phyloP scores from a whole-genome alignment of 257 asterid species.

The Capsicum pubescens region DNA sequence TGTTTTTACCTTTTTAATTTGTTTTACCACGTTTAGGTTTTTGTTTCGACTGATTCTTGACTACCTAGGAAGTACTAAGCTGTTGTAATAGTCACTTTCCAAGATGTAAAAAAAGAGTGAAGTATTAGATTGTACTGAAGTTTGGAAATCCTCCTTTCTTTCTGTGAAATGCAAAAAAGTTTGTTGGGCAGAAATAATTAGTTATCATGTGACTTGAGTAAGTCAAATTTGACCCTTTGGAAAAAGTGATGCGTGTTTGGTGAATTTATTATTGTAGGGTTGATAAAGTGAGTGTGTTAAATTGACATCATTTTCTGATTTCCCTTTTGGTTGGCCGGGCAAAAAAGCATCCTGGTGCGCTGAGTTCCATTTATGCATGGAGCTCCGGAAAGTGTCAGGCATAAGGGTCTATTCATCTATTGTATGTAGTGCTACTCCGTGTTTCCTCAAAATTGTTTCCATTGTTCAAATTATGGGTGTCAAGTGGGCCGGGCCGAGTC shows the following conservation, averaged over 20 bases:
- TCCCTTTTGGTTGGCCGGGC: background rate
- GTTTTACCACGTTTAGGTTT: slow-evolving; percentile 25
- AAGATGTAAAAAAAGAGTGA: slow-evolving; percentile 23
- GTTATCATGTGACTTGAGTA: slow-evolving; percentile 25
- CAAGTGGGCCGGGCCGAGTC: no score
- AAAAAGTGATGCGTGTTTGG: slow-evolving; percentile 17
- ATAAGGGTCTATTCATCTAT: no score
- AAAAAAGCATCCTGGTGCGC: background rate
- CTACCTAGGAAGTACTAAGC: slow-evolving; percentile 26
- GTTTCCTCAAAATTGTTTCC: no score
- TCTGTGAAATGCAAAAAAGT: slow-evolving; percentile 28
- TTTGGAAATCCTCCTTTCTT: slow-evolving; percentile 18
- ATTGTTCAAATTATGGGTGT: no score
- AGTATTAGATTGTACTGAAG: slow-evolving; percentile 19
- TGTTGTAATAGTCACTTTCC: slow-evolving; percentile 27
- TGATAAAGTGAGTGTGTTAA: background rate
- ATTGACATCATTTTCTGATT: background rate
- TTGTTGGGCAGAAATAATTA: slow-evolving; percentile 24
- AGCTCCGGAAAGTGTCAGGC: no score
- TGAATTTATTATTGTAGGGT: background rate
- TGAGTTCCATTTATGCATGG: background rate
- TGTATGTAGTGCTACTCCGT: background rate
- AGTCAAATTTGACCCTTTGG: slow-evolving; percentile 17
- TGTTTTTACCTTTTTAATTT: slow-evolving; percentile 16
- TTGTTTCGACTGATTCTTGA: slow-evolving; percentile 24